A percentile compares a stretch with the other conserved stretches of the same genome.
phyloP scores from a whole-genome alignment of 441 rosid species.

The Jatropha multifida region DNA sequence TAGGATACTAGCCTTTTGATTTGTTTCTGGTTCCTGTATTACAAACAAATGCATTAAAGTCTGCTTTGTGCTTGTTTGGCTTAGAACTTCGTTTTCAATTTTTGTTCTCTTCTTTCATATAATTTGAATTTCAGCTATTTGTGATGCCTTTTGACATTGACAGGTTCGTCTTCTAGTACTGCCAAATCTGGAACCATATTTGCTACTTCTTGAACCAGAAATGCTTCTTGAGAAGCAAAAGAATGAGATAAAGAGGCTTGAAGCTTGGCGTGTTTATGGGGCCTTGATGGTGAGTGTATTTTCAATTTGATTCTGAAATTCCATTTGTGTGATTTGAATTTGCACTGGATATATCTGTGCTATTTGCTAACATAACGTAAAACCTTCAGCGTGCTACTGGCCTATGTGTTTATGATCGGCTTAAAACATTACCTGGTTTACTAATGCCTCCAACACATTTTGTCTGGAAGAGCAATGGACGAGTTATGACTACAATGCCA shows the following conservation, averaged over 20 bases:
- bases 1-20: background rate
- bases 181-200: conserved; percentile 79
- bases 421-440: conserved; percentile 63
- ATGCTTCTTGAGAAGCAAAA: conserved; percentile 80
- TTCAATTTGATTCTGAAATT: conserved; percentile 12
- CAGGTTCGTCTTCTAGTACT: conserved; percentile 84
- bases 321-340: conserved; percentile 12
- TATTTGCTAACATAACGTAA: conserved; percentile 18
- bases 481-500: conserved; percentile 30
- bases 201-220: conserved; percentile 82
- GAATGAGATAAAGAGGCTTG: conserved; percentile 76
- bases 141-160: conserved; percentile 22
- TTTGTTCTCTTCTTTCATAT: background rate
- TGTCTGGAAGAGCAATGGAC: conserved; percentile 53
- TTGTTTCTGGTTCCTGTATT: background rate
- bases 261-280: conserved; percentile 95
- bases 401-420: conserved; percentile 61
- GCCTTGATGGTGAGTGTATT: conserved; percentile 70
- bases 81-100: background rate
- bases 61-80: background rate
- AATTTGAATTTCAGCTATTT: conserved; percentile 15
- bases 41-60: background rate
- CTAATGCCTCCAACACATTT: conserved; percentile 41
- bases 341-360: conserved; percentile 3
- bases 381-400: conserved; percentile 79